Conservation (phyloP, 495 filamentous ascomycete genomes). For the Coniosporium apollinis region DNA sequence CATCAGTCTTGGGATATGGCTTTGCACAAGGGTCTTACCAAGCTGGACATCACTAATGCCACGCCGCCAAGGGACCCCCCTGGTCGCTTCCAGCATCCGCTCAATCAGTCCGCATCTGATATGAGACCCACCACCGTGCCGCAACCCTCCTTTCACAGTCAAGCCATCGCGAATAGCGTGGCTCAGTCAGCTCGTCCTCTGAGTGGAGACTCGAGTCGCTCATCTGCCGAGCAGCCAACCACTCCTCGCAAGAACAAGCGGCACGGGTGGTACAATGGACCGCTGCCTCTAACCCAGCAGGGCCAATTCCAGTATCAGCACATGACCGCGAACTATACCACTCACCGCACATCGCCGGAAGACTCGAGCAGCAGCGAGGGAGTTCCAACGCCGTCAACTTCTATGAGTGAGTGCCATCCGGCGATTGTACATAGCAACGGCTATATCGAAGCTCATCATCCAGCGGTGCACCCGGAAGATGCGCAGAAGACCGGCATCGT, state of each 20-base stretch:
- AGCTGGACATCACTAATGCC: slow-evolving; percentile 49
- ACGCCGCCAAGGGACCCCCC: slow-evolving; percentile 39
- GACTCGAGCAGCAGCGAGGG: slow-evolving; percentile 59
- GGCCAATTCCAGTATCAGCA: slow-evolving; percentile 3
- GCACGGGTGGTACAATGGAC: slow-evolving; percentile 54
- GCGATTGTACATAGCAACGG: slow-evolving; percentile 50
- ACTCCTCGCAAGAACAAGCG: slow-evolving; percentile 44
- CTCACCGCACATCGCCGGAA: slow-evolving; percentile 46
- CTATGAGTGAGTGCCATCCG: slow-evolving; percentile 42
- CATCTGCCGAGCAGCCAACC: slow-evolving; percentile 25
- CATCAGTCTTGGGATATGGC: slow-evolving; percentile 49
- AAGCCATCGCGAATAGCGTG: slow-evolving; percentile 8
- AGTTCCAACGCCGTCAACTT: slow-evolving; percentile 46
- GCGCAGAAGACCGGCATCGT: too few relatives aligned
- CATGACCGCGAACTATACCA: slow-evolving; percentile 15
- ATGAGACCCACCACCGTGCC: slow-evolving; percentile 19
- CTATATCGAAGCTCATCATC: slow-evolving; percentile 36
- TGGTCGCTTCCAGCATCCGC: too few relatives aligned
- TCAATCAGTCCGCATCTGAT: neutral
- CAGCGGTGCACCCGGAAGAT: slow-evolving; percentile 17
- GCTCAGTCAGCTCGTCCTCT: too few relatives aligned
- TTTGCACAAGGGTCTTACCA: slow-evolving; percentile 54
- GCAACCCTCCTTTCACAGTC: slow-evolving; percentile 4
- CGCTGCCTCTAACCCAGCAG: slow-evolving; percentile 18
- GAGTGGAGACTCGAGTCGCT: slow-evolving; percentile 8